A percentile compares a stretch with the other conserved stretches of the same genome.
Evolutionary conservation across 2,329 filamentous ascomycete genomes (phyloP).

Genomic region (Aureobasidium sp.): DNA sequence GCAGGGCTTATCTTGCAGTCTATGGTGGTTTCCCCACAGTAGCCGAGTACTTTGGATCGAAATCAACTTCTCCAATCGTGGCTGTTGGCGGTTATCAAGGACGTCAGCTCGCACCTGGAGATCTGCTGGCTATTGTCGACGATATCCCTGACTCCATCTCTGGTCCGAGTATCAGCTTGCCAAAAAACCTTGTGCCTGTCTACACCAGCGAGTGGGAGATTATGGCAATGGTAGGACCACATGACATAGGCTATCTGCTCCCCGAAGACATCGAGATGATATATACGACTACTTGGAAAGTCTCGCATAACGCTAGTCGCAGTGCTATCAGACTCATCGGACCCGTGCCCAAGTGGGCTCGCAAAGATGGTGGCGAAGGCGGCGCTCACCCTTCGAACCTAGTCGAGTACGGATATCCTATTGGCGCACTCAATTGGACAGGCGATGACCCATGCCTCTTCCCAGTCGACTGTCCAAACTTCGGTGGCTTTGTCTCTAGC

Average conservation of each 20-base stretch:
- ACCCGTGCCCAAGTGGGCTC: conserved; percentile 50
- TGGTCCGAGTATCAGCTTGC: conserved; percentile 28
- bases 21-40: conserved; percentile 46
- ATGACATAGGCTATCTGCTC: conserved; percentile 46
- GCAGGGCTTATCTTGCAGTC: conserved; percentile 51
- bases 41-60: conserved; percentile 50
- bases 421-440: conserved; percentile 52
- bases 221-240: conserved; percentile 47
- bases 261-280: conserved; percentile 48
- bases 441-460: conserved; percentile 55
- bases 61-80: conserved; percentile 50
- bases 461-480: conserved; percentile 49
- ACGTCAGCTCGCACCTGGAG: conserved; percentile 45
- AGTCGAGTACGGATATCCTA: conserved; percentile 52
- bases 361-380: conserved; percentile 53
- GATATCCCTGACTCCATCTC: conserved; percentile 27
- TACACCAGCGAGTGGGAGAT: conserved; percentile 46
- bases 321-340: conserved; percentile 53
- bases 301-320: conserved; percentile 53
- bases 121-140: conserved; percentile 41
- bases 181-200: conserved; percentile 37
- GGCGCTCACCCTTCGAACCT: conserved; percentile 48
- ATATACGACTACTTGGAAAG: conserved; percentile 49
- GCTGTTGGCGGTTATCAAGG: conserved; percentile 54
- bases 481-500: conserved; percentile 51